Conservation (phyloP, 495 filamentous ascomycete genomes). For the Annulohypoxylon moriforme region DNA sequence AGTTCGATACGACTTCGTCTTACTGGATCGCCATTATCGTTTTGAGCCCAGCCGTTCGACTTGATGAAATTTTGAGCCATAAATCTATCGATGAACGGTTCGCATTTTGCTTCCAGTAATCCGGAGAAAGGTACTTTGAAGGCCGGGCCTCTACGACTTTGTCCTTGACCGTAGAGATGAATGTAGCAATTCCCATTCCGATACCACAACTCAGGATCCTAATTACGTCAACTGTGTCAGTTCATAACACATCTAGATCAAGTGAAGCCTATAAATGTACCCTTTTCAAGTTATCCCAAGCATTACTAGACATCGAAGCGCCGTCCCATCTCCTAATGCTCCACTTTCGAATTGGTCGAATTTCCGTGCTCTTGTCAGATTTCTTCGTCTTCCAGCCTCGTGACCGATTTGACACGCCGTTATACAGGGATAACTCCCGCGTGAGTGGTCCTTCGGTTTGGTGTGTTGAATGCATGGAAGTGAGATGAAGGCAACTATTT, state of each 20-base stretch:
- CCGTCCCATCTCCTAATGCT: constrained; percentile 68
- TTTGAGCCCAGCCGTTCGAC: constrained; percentile 20
- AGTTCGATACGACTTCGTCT: constrained; percentile 59
- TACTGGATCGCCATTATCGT: constrained; percentile 37
- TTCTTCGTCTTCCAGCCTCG: constrained; percentile 45
- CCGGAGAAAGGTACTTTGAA: constrained; percentile 66
- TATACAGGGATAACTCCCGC: constrained; percentile 37
- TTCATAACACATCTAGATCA: neutral
- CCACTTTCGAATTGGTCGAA: constrained; percentile 29
- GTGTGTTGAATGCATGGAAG: neutral
- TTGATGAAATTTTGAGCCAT: constrained; percentile 46
- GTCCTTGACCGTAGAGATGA: constrained; percentile 68
- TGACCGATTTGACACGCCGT: constrained; percentile 40
- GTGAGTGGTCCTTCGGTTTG: constrained; percentile 3
- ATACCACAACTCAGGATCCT: constrained; percentile 74
- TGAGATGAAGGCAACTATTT: constrained; percentile 5
- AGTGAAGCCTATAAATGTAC: too few relatives aligned
- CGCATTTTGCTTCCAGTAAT: constrained; percentile 62
- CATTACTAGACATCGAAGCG: constrained; percentile 54
- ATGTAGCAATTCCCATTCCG: constrained; percentile 71
- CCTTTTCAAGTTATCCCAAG: constrained; percentile 66
- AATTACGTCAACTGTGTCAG: neutral
- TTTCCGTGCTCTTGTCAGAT: constrained; percentile 35
- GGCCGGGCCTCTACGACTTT: constrained; percentile 69
- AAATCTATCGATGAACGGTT: constrained; percentile 64